These are phyloP conservation scores for Fraxinus sp. DNA, from an alignment of 305 asterid genomes.

Conservation along the genomic window DNA sequence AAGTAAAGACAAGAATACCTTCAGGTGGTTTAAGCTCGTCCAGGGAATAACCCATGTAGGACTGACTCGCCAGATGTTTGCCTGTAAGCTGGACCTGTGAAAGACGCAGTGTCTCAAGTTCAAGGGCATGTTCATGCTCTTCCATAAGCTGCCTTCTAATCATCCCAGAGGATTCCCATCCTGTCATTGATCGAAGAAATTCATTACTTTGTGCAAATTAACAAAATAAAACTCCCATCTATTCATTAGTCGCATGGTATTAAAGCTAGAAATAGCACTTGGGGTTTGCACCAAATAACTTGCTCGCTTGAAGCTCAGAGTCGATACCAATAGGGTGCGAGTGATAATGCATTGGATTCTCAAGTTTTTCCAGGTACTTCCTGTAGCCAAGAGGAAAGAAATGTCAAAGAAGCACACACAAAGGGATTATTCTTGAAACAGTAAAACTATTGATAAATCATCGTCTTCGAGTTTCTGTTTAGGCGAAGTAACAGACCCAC, in stretches of 20 bases:
- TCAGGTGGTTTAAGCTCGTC: constrained; percentile 36
- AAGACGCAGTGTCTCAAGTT: constrained; percentile 35
- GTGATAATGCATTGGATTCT: constrained; percentile 31
- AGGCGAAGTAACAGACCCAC: background rate
- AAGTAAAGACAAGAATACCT: constrained; percentile 21
- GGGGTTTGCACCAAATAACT: constrained; percentile 15
- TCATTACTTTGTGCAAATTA: background rate
- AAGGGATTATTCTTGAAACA: background rate
- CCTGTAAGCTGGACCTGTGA: constrained; percentile 32
- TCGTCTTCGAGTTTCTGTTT: background rate
- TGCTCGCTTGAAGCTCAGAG: constrained; percentile 42
- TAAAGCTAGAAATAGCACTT: background rate
- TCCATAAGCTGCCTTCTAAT: constrained; percentile 36
- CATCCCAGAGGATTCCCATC: constrained; percentile 36
- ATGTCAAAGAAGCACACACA: background rate
- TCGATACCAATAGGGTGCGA: constrained; percentile 26
- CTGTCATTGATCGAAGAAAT: constrained; percentile 7
- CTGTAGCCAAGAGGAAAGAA: constrained; percentile 22
- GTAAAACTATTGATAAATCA: background rate
- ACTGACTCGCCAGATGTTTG: constrained; percentile 23
- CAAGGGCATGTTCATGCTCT: constrained; percentile 36
- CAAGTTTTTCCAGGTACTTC: constrained; percentile 41
- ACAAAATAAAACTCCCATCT: background rate
- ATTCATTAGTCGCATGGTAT: background rate
- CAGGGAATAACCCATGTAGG: constrained; percentile 34